A percentile compares a stretch with the other conserved stretches of the same genome.
phyloP scores from a whole-genome alignment of 306 rosid genomes.

The Acmispon strigosus region DNA sequence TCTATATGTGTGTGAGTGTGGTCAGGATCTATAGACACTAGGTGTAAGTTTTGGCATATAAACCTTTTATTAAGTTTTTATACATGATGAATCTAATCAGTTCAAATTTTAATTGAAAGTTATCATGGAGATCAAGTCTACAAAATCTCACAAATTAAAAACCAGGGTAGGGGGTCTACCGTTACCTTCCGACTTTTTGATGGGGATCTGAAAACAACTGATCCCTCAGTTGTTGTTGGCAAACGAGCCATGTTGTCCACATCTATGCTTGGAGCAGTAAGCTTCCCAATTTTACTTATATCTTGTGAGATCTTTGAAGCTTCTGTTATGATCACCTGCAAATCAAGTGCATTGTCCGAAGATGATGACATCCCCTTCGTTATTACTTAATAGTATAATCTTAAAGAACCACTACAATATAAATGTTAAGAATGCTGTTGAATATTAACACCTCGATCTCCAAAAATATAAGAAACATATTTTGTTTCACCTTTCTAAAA shows the following conservation, averaged over 20 bases:
- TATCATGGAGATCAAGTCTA: no score
- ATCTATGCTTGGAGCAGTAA: constrained; percentile 27
- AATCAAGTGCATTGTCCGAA: constrained; percentile 21
- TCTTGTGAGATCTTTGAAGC: constrained; percentile 60
- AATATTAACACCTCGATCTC: not conserved
- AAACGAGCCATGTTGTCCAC: constrained; percentile 34
- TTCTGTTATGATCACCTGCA: constrained; percentile 65
- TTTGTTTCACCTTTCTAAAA: constrained; percentile 63
- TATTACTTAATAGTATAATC: not conserved
- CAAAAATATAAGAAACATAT: not conserved
- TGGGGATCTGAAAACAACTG: constrained; percentile 58
- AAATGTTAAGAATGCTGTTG: not conserved
- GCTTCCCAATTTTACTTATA: constrained; percentile 42
- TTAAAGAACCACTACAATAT: not conserved
- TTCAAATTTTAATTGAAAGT: no score
- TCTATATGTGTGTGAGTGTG: no score
- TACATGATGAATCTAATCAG: no score
- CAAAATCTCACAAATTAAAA: no score
- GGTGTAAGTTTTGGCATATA: no score
- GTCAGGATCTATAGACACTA: no score
- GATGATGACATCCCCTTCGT: not conserved
- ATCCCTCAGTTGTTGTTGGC: constrained; percentile 42
- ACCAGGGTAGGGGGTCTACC: not conserved
- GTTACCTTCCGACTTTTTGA: constrained; percentile 70
- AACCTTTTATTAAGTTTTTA: no score